Evolutionary conservation across 2,329 filamentous ascomycete genomes (phyloP).

Genomic region (Lachnellula subtilissima): DNA sequence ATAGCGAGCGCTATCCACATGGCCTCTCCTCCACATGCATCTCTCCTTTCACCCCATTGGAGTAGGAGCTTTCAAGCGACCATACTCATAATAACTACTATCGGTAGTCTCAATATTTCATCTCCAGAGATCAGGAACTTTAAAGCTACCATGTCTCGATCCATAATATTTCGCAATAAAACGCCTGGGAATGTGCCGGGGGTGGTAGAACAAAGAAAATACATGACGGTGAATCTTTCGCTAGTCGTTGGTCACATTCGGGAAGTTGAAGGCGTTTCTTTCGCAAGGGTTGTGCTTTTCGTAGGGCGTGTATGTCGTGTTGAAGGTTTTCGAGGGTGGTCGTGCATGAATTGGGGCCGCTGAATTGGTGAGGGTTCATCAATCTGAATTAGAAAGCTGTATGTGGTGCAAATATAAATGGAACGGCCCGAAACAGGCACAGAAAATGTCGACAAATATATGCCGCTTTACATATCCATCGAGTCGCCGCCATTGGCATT

Average conservation of each 20-base stretch:
- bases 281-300: slow-evolving; percentile 8
- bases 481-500: slow-evolving; percentile 65
- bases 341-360: slow-evolving; percentile 3
- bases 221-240: slow-evolving; percentile 37
- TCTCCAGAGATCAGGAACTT: slow-evolving; percentile 28
- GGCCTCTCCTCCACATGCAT: background rate
- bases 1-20: background rate
- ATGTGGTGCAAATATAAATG: slow-evolving; percentile 14
- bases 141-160: slow-evolving; percentile 33
- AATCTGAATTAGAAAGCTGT: slow-evolving; percentile 28
- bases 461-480: slow-evolving; percentile 63
- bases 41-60: background rate
- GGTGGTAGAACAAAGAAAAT: slow-evolving; percentile 27
- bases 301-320: slow-evolving; percentile 8
- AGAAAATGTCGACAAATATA: slow-evolving; percentile 10
- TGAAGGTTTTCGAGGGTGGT: slow-evolving; percentile 8
- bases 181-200: slow-evolving; percentile 29
- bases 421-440: slow-evolving; percentile 15
- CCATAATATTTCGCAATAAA: slow-evolving; percentile 24
- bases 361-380: slow-evolving; percentile 14
- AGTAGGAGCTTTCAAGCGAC: slow-evolving; percentile 33
- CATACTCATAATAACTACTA: slow-evolving; percentile 20
- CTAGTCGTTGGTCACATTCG: slow-evolving; percentile 32
- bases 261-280: slow-evolving; percentile 16
- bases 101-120: slow-evolving; percentile 5